Base-by-base conservation (phyloP, 2,329 filamentous ascomycete genomes). In the Plectosphaerella sp. region DNA sequence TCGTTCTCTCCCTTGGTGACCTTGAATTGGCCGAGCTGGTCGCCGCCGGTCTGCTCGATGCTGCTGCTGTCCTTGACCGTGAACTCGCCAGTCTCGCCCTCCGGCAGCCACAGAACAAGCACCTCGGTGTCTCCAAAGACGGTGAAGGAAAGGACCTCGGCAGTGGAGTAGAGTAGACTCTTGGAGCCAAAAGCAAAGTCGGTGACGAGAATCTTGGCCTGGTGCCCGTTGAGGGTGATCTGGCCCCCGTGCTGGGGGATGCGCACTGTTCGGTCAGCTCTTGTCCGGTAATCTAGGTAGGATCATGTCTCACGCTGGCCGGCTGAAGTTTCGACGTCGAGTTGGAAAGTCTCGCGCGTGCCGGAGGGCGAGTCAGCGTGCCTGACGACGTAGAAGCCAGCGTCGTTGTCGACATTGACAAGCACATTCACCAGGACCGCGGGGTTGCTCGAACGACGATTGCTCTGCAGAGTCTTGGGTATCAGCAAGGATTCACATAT, bases 131-230 rank as follows among this genome's bases (percentile, higher is more conserved):
- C 66, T 35, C 79, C 76, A 8, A 80, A 68, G 0, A 73, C 55
- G 0, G 76, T 67, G 51, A 79, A 78, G 55, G 74, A 82, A 11
- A 82, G 60, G 0, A 83, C 69, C 54, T 83, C 79, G 0, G 77
- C 76, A 1, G 79, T 82, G 1, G 78, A 80, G 61, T 83, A 83
- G 0, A 83, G 61, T 0, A 83, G 61, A 0, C 64, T 75, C 54
- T 79, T 69, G 8, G 66, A 62, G 1, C 81, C 82, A 39, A 84
- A 75, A 1, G 57, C 62, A 52, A 84, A 86, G 57, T 86, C 82
- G 0, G 81, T 82, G 0, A 82, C 78, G 4, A 85, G 63, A 15
- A 86, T 79, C 69, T 86, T 85, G 8, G 81, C 77, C 51, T 84
- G 78, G 37, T 83, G 78, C 1, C 83, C 83, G 51, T 84, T 76